Conservation (phyloP, 495 filamentous ascomycete species). For the Tirmania nivea region DNA sequence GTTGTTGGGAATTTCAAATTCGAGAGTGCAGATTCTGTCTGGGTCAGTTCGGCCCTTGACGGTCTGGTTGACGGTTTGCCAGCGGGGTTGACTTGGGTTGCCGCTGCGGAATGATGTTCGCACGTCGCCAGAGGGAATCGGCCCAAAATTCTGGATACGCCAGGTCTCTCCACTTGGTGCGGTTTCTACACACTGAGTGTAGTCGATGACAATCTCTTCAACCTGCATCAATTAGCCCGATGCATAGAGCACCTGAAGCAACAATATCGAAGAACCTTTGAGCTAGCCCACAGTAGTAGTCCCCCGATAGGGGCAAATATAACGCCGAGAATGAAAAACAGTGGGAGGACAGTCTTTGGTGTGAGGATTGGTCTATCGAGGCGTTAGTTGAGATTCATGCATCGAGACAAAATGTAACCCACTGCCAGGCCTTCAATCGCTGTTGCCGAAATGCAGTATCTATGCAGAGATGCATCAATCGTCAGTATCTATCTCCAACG, state of each 20-base stretch:
- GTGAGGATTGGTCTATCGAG: constrained; percentile 62
- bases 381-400: not conserved
- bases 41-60: constrained; percentile 4
- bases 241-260: not conserved
- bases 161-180: constrained; percentile 23
- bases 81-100: constrained; percentile 18
- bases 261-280: constrained; percentile 28
- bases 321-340: constrained; percentile 69
- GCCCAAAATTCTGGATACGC: constrained; percentile 4
- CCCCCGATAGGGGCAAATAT: constrained; percentile 80
- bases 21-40: constrained; percentile 37
- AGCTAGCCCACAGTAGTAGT: constrained; percentile 60
- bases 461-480: constrained; percentile 18
- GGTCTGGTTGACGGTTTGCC: constrained; percentile 18
- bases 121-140: constrained; percentile 35
- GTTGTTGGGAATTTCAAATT: constrained; percentile 55
- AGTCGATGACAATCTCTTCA: constrained; percentile 76
- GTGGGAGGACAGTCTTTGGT: constrained; percentile 72
- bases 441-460: constrained; percentile 88
- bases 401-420: constrained; percentile 19
- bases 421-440: constrained; percentile 88
- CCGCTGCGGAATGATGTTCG: constrained; percentile 41
- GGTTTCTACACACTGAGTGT: constrained; percentile 44
- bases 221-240: constrained; percentile 32
- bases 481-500: constrained; percentile 2